Evolutionary conservation across 768 basidiomycete genomes (phyloP), one percentile per base, ranked within the genome.

Genomic region (Lentinula aciculospora): DNA sequence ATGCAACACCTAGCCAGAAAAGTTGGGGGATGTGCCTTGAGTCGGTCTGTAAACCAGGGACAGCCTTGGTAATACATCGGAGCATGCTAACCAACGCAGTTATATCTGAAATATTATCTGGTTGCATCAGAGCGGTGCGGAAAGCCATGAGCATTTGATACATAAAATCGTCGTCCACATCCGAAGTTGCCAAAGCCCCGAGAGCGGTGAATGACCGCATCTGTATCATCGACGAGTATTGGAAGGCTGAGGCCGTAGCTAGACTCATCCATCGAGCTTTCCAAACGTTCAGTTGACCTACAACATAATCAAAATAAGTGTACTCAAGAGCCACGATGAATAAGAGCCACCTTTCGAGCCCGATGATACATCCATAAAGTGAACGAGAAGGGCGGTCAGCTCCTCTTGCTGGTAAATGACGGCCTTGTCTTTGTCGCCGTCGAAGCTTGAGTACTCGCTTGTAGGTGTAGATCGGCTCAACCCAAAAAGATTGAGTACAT

Each of bases 91-190:
- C 84, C 23, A 94, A 82, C 0, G 91, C 79, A 45, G 80, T 72
- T 0, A 85, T 85, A 64, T 91, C 86, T 19, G 79, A 76, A 4
- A 21, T 37, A 64, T 88, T 86, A 29, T 80, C 82, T n/a, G 85
- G 79, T 63, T 85, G 83, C 9, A 71, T 68, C 17, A 96, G 72
- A 0, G 89, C 88, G 0, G 80, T 85, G 61, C 82, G 83, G 69
- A 95, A 85, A 0, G 94, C 92, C 5, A 94, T 89, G 8, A 95
- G 81, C 71, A 96, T 92, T 67, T 97, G 94, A 64, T 95, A 96
- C 54, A 96, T 75, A 62, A 94, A 83, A 67, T 97, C 94, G 60
- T 95, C 94, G 62, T 97, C 94, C 40, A 94, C 89, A 25, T 94
- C 91, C 2, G 87, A 81, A 3, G 82, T 82, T 15, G 91, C 86